Conservation (phyloP, 1,284 basidiomycete species). For the Boletus sp. region DNA sequence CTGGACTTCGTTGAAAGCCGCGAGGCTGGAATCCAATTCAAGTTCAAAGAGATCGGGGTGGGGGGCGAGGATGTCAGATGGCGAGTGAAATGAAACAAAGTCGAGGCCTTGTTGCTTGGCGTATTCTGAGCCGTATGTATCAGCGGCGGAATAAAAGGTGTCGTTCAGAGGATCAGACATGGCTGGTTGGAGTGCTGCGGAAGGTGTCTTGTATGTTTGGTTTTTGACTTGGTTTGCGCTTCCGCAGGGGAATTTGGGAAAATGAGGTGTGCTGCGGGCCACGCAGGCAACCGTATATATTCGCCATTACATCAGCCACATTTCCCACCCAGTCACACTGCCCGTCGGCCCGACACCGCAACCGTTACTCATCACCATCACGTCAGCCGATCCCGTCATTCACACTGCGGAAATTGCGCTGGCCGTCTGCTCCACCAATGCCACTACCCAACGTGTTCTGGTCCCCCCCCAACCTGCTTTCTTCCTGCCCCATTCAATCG, state of each 20-base stretch:
- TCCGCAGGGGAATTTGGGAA: slow-evolving; percentile 9
- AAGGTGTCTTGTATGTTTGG: slow-evolving; percentile 9
- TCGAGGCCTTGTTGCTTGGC: slow-evolving; percentile 47
- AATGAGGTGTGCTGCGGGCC: slow-evolving; percentile 30
- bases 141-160: slow-evolving; percentile 32
- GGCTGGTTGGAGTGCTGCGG: slow-evolving; percentile 28
- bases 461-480: too few relatives aligned
- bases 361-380: slow-evolving; percentile 19
- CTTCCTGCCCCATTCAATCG: too few relatives aligned
- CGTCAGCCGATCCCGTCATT: slow-evolving; percentile 16
- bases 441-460: too few relatives aligned
- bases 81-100: slow-evolving; percentile 63
- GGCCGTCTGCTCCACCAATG: too few relatives aligned
- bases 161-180: slow-evolving; percentile 33
- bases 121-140: slow-evolving; percentile 37
- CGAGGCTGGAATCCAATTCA: slow-evolving; percentile 69
- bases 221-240: slow-evolving; percentile 12
- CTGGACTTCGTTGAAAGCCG: slow-evolving; percentile 56
- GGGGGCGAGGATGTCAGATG: slow-evolving; percentile 64
- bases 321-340: slow-evolving; percentile 30
- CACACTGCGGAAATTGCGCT: slow-evolving; percentile 22
- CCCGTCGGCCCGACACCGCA: slow-evolving; percentile 23
- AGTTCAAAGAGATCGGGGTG: slow-evolving; percentile 77
- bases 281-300: slow-evolving; percentile 36
- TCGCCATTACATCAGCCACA: slow-evolving; percentile 33